Percentiles rank a stretch among this genome's conserved stretches.
phyloP scores from a whole-genome alignment of 1,139 yeast species.

The Hansenula sp. region DNA sequence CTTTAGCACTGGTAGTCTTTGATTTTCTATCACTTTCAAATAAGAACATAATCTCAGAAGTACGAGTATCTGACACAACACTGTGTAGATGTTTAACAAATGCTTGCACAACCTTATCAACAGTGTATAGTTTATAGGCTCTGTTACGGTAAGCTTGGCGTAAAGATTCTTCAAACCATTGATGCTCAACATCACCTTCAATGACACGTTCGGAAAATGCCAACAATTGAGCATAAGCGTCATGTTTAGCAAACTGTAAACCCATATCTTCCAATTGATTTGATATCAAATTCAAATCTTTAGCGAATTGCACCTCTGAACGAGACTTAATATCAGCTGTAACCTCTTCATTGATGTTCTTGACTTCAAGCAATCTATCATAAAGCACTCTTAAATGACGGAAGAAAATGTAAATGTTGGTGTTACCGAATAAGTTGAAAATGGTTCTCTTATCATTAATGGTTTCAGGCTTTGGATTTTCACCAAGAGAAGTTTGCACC shows the following conservation, averaged over 20 bases:
- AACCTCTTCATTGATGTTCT: conserved; percentile 59
- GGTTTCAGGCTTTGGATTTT: conserved; percentile 28
- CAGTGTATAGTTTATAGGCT: conserved; percentile 88
- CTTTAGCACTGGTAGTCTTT: conserved; percentile 64
- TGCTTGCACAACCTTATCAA: conserved; percentile 89
- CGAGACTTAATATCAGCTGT: conserved; percentile 66
- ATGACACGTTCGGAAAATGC: conserved; percentile 69
- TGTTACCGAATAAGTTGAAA: conserved; percentile 82
- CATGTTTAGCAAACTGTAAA: conserved; percentile 62
- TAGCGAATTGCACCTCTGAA: conserved; percentile 77
- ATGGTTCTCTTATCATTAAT: conserved; percentile 30
- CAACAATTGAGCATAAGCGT: conserved; percentile 75
- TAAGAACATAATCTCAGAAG: conserved; percentile 74
- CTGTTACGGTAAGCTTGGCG: conserved; percentile 94
- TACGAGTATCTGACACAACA: conserved; percentile 73
- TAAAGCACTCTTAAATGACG: conserved; percentile 81
- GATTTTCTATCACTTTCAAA: conserved; percentile 75
- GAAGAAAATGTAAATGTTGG: conserved; percentile 88
- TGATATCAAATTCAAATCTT: conserved; percentile 77
- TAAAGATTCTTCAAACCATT: conserved; percentile 91
- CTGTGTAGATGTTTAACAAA: conserved; percentile 84
- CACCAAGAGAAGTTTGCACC: conserved; percentile 33
- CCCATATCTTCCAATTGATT: conserved; percentile 78
- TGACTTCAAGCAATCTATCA: conserved; percentile 74
- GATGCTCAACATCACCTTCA: conserved; percentile 90